These are phyloP conservation scores for Chaetomidium leptoderma DNA, from an alignment of 495 filamentous ascomycete species.

Conservation along the genomic window DNA sequence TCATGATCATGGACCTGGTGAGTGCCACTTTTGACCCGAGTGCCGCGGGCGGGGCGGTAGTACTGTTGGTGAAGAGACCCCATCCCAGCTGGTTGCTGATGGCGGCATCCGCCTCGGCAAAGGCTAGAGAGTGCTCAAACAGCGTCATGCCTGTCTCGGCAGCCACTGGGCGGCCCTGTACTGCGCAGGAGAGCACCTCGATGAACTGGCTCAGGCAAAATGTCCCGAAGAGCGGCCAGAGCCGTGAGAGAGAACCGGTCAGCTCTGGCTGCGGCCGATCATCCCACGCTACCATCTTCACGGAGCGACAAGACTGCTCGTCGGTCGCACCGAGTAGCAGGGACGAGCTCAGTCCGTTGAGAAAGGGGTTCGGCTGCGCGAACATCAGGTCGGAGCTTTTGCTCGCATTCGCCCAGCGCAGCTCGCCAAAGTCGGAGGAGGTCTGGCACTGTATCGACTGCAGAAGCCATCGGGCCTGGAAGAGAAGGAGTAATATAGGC, in stretches of 20 bases:
- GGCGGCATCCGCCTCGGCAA: slow-evolving; percentile 89
- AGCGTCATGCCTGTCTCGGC: slow-evolving; percentile 94
- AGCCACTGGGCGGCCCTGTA: slow-evolving; percentile 75
- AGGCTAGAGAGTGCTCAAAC: slow-evolving; percentile 93
- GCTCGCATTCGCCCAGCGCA: slow-evolving; percentile 68
- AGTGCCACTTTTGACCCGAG: slow-evolving; percentile 44
- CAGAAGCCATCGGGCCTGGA: slow-evolving; percentile 64
- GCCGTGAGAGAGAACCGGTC: slow-evolving; percentile 68
- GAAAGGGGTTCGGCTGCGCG: slow-evolving; percentile 60
- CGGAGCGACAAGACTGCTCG: slow-evolving; percentile 63
- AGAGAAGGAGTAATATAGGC: slow-evolving; percentile 69
- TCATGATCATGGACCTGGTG: slow-evolving; percentile 54
- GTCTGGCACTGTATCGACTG: slow-evolving; percentile 92
- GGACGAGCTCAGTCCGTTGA: slow-evolving; percentile 63
- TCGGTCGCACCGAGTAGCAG: slow-evolving; percentile 66
- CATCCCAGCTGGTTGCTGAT: slow-evolving; percentile 71
- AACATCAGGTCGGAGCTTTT: slow-evolving; percentile 69
- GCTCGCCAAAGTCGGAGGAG: slow-evolving; percentile 63
- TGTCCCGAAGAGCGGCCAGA: slow-evolving; percentile 85
- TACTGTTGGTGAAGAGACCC: slow-evolving; percentile 50
- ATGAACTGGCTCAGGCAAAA: slow-evolving; percentile 83
- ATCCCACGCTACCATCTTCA: slow-evolving; percentile 59
- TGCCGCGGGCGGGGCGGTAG: slow-evolving; percentile 39
- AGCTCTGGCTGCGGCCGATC: slow-evolving; percentile 42
- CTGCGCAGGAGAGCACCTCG: slow-evolving; percentile 77